Evolutionary conservation across 2,329 filamentous ascomycete genomes (phyloP), one percentile per base, ranked within the genome.

Genomic region (Aspergillus sp.): DNA sequence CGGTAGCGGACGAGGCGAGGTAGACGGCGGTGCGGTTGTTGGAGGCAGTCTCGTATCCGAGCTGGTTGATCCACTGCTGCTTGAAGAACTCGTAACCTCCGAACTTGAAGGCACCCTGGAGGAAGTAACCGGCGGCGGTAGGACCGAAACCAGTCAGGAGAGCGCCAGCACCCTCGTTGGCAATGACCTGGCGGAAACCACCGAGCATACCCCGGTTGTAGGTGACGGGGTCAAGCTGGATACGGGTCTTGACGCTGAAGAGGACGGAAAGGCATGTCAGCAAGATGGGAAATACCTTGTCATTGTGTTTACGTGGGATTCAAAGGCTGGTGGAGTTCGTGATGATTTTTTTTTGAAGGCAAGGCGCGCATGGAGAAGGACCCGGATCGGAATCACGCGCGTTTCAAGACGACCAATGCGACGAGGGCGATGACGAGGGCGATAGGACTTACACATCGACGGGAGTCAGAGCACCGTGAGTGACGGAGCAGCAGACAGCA

Each of bases 21-120:
- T 94, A 94, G 80, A 94, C 87, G 67, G 86, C 87, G 64, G 89
- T 92, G 71, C 90, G 86, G 87, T 93, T 91, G 79, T 91, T 85
- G 71, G 84, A 84, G 70, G 90, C 90, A 66, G 83, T 86, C 80
- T 93, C 90, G 77, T 88, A 87, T 74, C 92, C 92, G 73, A 96
- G 80, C 64, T 84, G 63, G 84, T 91, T 89, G 80, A 96, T 95
- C 75, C 83, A 86, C 82, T 95, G 90, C 83, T 93, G 87, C 89
- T 96, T 96, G 90, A 96, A 96, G 82, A 96, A 89, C 83, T 96
- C 92, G 81, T 96, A 96, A 78, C 92, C 92, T 79, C 92, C 92
- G 79, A 95, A 95, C 84, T 96, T 96, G 85, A 95, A 88, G 72
- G 91, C 90, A 76, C 92, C 91, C 83, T 96, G 91, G 72, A 96